Conservation (phyloP, 208 protist genomes). For the Trypanosoma boissoni region DNA sequence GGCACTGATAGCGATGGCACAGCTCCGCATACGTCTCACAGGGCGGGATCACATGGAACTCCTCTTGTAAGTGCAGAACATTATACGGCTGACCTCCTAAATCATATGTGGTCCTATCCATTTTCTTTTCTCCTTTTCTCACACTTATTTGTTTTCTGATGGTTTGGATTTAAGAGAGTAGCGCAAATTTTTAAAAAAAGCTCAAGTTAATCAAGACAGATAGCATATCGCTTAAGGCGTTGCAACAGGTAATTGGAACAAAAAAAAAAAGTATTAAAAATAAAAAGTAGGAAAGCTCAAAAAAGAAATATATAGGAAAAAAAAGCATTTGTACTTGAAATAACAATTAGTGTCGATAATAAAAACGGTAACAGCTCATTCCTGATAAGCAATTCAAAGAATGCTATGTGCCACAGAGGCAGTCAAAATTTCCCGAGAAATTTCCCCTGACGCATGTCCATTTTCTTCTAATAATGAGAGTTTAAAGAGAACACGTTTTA, state of each 20-base stretch:
- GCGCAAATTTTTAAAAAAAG: not conserved
- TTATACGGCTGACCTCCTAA: conserved; percentile 32
- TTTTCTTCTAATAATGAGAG: conserved; percentile 4
- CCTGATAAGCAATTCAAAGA: no score
- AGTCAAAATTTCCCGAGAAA: no score
- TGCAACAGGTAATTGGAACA: not conserved
- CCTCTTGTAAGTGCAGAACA: conserved; percentile 35
- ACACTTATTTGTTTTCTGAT: not conserved
- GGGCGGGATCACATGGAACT: conserved; percentile 43
- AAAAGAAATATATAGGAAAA: conserved; percentile 14
- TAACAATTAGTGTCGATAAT: conserved; percentile 3
- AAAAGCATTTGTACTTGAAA: conserved; percentile 9
- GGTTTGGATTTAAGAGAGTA: not conserved
- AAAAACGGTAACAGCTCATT: not conserved
- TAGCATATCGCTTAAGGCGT: not conserved
- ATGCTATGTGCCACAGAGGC: no score
- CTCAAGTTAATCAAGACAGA: not conserved
- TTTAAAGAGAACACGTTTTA: conserved; percentile 19
- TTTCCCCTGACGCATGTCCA: not conserved
- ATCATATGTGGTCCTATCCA: conserved; percentile 14
- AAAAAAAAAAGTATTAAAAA: conserved; percentile 11
- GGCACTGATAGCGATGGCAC: conserved; percentile 37
- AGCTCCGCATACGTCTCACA: conserved; percentile 48
- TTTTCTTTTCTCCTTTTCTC: not conserved
- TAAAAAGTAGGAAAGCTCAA: conserved; percentile 6